Evolutionary conservation across 148 eudicot species (phyloP), one percentile per base, ranked within the genome.

Genomic region (Chenopodium album): DNA sequence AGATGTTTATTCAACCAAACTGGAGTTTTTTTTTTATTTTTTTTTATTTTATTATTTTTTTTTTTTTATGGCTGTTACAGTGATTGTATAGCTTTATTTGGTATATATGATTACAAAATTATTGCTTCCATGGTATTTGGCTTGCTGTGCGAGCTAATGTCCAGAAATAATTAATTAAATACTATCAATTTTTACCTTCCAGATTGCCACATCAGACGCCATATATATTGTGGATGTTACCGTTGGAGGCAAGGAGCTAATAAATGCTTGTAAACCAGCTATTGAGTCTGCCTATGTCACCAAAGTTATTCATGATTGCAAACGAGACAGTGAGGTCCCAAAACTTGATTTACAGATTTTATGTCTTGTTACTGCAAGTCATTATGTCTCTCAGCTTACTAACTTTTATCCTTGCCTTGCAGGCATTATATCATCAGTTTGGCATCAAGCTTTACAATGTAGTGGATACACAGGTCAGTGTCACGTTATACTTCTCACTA

Each of bases 321-420:
- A 84, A 84, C 82, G 82, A 29, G 85, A 84, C 60, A 79, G 85
- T 84, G 85, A 84, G 82, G 85, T 84, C 76, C 65, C 60, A 20
- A 20, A 68, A 26, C 71, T 64, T 79, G 50, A 56, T 79, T 67
- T 69, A 28, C 41, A 29, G 4, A 44, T 10, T 65, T 10, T 7
- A 54, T 41, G 44, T 79, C 75, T 50, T 2, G 28, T 32, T 78
- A 37, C 63, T 66, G 28, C 52, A 28, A 14, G n/a, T 78, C 44
- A 11, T 28, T 7, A 50, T 59, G 64, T 56, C 32, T 56, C 16
- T 14, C 3, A 7, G 47, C 16, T 52, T 48, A 63, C 50, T 72
- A 68, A 64, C 75, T 65, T 73, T 13, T 32, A n/a, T 14, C 3
- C 12, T 66, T 80, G 11, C 3, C 4, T 20, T 67, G 48, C 34